These are phyloP conservation scores for Lepraria neglecta DNA, from an alignment of 495 filamentous ascomycete genomes.

Conservation along the genomic window DNA sequence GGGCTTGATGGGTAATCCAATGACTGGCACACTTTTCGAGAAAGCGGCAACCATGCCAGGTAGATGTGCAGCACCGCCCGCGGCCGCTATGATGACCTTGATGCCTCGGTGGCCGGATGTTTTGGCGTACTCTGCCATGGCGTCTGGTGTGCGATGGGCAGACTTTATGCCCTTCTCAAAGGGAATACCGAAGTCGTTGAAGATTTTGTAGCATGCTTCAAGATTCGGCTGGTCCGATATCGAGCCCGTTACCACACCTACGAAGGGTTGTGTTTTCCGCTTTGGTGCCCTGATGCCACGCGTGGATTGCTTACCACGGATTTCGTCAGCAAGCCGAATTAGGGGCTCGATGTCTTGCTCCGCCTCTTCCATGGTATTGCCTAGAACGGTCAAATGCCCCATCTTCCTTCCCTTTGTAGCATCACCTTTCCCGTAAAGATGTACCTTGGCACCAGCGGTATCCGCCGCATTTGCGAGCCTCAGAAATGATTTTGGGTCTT, in stretches of 20 bases:
- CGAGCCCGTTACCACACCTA: conserved; percentile 91
- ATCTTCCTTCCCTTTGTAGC: conserved; percentile 87
- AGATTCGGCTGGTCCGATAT: conserved; percentile 85
- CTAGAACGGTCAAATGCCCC: conserved; percentile 80
- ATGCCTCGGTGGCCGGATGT: conserved; percentile 62
- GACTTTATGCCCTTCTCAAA: conserved; percentile 80
- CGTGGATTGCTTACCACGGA: conserved; percentile 39
- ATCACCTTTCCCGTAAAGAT: conserved; percentile 86
- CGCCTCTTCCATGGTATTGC: conserved; percentile 62
- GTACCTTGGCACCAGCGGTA: conserved; percentile 57
- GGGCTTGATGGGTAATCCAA: conserved; percentile 87
- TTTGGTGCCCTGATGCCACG: not conserved
- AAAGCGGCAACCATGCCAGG: conserved; percentile 88
- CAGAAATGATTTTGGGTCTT: conserved; percentile 60
- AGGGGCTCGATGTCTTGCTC: conserved; percentile 62
- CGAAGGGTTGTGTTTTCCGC: conserved; percentile 47
- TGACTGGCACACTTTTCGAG: conserved; percentile 73
- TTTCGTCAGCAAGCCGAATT: conserved; percentile 56
- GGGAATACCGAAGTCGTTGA: conserved; percentile 68
- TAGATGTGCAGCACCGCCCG: conserved; percentile 87
- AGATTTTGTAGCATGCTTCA: conserved; percentile 65
- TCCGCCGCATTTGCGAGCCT: conserved; percentile 56
- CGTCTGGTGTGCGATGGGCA: conserved; percentile 83
- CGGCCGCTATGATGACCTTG: conserved; percentile 90
- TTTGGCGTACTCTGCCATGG: conserved; percentile 72